phyloP scores from a whole-genome alignment of 2,329 filamentous ascomycete species.

The Colletotrichum incanum region DNA sequence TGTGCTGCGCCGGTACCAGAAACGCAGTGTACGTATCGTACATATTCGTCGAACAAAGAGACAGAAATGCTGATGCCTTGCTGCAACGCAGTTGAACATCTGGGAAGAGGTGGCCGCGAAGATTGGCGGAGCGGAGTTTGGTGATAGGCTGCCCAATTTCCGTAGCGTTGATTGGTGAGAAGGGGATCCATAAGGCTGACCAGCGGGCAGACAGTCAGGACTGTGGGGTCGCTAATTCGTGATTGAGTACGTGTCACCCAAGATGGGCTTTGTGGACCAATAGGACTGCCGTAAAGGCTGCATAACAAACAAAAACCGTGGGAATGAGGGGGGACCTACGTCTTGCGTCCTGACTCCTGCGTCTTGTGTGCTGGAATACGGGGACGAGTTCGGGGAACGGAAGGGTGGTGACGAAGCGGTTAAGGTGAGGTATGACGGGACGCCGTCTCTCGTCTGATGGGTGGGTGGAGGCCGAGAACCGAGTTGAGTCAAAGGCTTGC shows the following conservation, averaged over 20 bases:
- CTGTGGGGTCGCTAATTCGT: conserved; percentile 25
- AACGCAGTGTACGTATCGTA: conserved; percentile 11
- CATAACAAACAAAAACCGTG: conserved; percentile 10
- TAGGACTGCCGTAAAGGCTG: conserved; percentile 12
- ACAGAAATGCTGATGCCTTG: conserved; percentile 42
- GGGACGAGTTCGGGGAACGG: conserved; percentile 8
- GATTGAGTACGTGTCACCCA: conserved; percentile 36
- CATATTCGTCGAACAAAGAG: neutral
- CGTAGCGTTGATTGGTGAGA: conserved; percentile 30
- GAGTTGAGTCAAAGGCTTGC: conserved; percentile 37
- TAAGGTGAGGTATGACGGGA: conserved; percentile 4
- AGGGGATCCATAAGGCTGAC: conserved; percentile 39
- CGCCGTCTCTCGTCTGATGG: conserved; percentile 9
- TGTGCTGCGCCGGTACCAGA: neutral
- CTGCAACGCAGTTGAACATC: conserved; percentile 23
- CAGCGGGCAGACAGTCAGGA: conserved; percentile 26
- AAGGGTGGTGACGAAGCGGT: conserved; percentile 26
- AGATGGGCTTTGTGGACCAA: conserved; percentile 30
- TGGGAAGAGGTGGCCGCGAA: conserved; percentile 22
- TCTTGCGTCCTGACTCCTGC: neutral
- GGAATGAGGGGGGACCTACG: conserved; percentile 3
- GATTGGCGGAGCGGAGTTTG: conserved; percentile 36
- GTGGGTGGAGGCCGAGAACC: conserved; percentile 11
- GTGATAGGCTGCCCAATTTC: conserved; percentile 43
- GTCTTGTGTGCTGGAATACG: conserved; percentile 5